Evolutionary conservation across 371 early-diverging fungal genomes (phyloP).

Genomic region (Capillidium rhysosporum): DNA sequence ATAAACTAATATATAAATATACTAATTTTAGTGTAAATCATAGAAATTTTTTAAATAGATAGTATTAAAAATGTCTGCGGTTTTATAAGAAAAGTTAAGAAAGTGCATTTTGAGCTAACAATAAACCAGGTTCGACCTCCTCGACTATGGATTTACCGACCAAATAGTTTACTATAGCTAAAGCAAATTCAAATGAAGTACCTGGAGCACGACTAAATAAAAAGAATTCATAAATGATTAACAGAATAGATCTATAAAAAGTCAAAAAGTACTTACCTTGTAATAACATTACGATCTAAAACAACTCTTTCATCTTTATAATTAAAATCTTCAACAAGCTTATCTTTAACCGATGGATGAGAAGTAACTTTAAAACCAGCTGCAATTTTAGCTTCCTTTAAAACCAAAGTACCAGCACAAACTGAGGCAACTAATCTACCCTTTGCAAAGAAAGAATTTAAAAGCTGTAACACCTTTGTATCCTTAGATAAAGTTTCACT

Average conservation of each 20-base stretch:
- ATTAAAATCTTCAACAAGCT: slow-evolving; percentile 35
- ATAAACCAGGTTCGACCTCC: background rate
- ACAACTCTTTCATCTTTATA: slow-evolving; percentile 68
- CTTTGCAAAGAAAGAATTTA: slow-evolving; percentile 27
- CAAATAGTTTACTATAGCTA: slow-evolving; percentile 48
- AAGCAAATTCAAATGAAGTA: slow-evolving; percentile 64
- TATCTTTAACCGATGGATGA: slow-evolving; percentile 47
- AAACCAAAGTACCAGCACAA: slow-evolving; percentile 54
- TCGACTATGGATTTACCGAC: slow-evolving; percentile 31
- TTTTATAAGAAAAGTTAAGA: no score
- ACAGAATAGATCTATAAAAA: no score
- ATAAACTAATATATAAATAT: no score
- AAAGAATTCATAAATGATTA: slow-evolving; percentile 1
- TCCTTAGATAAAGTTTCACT: slow-evolving; percentile 38
- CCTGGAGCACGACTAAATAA: slow-evolving; percentile 63
- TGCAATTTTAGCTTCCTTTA: slow-evolving; percentile 30
- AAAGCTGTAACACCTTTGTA: slow-evolving; percentile 24
- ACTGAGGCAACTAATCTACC: slow-evolving; percentile 53
- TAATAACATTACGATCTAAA: slow-evolving; percentile 52
- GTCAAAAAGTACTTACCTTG: slow-evolving; percentile 15
- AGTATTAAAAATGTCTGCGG: no score
- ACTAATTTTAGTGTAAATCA: no score
- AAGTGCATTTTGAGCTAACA: background rate
- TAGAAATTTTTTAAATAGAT: no score
- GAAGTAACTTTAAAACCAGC: slow-evolving; percentile 41